Base-by-base conservation (phyloP, 2,329 filamentous ascomycete genomes). In the Epichloe coenophiala region DNA sequence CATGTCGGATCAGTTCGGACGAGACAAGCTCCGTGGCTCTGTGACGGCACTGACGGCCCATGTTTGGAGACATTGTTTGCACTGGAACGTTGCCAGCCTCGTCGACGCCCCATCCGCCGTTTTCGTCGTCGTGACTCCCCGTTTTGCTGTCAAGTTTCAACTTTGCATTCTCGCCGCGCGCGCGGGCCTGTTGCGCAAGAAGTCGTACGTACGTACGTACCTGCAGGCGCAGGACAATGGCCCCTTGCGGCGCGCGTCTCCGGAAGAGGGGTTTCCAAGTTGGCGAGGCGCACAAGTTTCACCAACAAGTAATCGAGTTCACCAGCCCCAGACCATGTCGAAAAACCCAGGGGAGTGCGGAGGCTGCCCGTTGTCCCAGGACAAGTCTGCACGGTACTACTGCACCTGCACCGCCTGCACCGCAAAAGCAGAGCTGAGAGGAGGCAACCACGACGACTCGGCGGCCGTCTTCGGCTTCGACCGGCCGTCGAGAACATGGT, bases 221-320 rank as follows among this genome's bases (percentile, higher is more conserved):
- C 51, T 53, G 51, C 51, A 53, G 51, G 48, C 51, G 45, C 51
- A 48, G 40, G 40, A 43, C 45, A 44, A 42, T 48, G 42, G 45
- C 41, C 45, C 45, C 40, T 36, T 51, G 45, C 49, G 45, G 45
- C 49, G 45, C 49, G 17, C 17, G 48, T 31, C 27, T 31, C 8
- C 27, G 27, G 27, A 31, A 31, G 27, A 31, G 27, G 8, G 27
- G 17, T 31, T 31, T 31, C 27, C 3, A 31, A 9, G 27, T 31
- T 9, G 27, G 27, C 27, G 3, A 31, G 27, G 8, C 27, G 27
- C 27, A 31, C 27, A 31, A 9, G 8, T 31, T 17, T 19, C 27
- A 31, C 27, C 27, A 31, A 2, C 17, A 17, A 17, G 17, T 17
- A 27, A 27, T 27, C 2, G 1, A 27, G 7, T 17, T 17, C 17